Evolutionary conservation across 2,329 filamentous ascomycete genomes (phyloP).

Genomic region (Helotiales sp.): DNA sequence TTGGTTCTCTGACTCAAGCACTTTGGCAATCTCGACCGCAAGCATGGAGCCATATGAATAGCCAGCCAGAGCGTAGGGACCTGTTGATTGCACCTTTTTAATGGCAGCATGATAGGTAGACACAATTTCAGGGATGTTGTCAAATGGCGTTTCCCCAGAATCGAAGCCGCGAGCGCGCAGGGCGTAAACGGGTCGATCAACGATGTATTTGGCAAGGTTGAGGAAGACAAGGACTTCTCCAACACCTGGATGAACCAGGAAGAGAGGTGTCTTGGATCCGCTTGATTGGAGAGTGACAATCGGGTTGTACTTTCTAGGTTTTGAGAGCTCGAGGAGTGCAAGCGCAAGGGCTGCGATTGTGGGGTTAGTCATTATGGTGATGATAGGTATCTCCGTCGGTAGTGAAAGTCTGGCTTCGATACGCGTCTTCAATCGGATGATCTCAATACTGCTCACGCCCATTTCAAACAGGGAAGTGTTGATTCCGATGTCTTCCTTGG

Average conservation of each 20-base stretch:
- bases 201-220: slow-evolving; percentile 39
- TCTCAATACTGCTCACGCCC: slow-evolving; percentile 31
- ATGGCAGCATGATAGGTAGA: slow-evolving; percentile 43
- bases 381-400: slow-evolving; percentile 37
- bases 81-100: slow-evolving; percentile 42
- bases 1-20: slow-evolving; percentile 40
- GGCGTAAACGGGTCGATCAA: slow-evolving; percentile 47
- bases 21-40: slow-evolving; percentile 50
- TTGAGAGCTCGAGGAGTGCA: slow-evolving; percentile 27
- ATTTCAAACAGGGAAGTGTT: slow-evolving; percentile 33
- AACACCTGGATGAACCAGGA: slow-evolving; percentile 42
- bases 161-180: slow-evolving; percentile 41
- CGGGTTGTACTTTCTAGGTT: slow-evolving; percentile 32
- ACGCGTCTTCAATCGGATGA: slow-evolving; percentile 15
- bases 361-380: slow-evolving; percentile 38
- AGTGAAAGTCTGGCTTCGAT: slow-evolving; percentile 23
- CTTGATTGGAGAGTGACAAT: slow-evolving; percentile 36
- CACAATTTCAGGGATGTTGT: slow-evolving; percentile 41
- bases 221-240: slow-evolving; percentile 45
- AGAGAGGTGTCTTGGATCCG: slow-evolving; percentile 40
- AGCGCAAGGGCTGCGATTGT: slow-evolving; percentile 31
- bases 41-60: slow-evolving; percentile 52
- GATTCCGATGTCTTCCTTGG: slow-evolving; percentile 16
- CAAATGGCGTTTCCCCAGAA: slow-evolving; percentile 39
- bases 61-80: slow-evolving; percentile 52